These are phyloP conservation scores for Diaporthe batatas DNA, from an alignment of 2,329 filamentous ascomycete genomes.

Conservation along the genomic window DNA sequence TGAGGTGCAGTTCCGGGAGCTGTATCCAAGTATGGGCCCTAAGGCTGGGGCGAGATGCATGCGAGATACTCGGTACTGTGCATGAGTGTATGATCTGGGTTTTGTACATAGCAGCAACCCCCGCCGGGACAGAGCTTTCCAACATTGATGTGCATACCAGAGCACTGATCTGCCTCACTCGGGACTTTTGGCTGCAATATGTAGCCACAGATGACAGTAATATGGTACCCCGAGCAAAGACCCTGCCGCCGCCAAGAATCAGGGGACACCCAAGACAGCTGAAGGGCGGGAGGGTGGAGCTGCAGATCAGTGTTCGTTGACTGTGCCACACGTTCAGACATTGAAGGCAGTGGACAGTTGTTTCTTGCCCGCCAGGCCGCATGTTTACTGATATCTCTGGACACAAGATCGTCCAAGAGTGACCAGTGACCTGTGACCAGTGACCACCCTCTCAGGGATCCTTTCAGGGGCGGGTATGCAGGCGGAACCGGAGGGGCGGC, in stretches of 20 bases:
- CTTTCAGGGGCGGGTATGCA: slow-evolving; percentile 27
- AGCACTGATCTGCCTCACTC: not conserved
- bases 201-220: not conserved
- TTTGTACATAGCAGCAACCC: not conserved
- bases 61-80: not conserved
- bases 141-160: too few species aligned
- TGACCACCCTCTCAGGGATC: not conserved
- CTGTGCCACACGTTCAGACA: too few species aligned
- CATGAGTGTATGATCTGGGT: too few species aligned
- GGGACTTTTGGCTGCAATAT: not conserved
- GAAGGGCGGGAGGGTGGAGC: not conserved
- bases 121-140: not conserved
- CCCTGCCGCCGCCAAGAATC: not conserved
- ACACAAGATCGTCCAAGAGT: slow-evolving; percentile 27
- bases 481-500: slow-evolving; percentile 25
- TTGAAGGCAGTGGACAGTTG: too few species aligned
- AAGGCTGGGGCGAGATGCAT: not conserved
- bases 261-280: not conserved
- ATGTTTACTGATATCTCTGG: too few species aligned
- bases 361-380: too few species aligned
- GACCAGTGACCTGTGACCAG: not conserved
- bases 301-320: slow-evolving; percentile 14
- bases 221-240: not conserved
- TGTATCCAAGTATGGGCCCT: not conserved
- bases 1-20: slow-evolving; percentile 2